Conservation (phyloP, 176 grass and related monocot species). For the Tillandsia leiboldiana region DNA sequence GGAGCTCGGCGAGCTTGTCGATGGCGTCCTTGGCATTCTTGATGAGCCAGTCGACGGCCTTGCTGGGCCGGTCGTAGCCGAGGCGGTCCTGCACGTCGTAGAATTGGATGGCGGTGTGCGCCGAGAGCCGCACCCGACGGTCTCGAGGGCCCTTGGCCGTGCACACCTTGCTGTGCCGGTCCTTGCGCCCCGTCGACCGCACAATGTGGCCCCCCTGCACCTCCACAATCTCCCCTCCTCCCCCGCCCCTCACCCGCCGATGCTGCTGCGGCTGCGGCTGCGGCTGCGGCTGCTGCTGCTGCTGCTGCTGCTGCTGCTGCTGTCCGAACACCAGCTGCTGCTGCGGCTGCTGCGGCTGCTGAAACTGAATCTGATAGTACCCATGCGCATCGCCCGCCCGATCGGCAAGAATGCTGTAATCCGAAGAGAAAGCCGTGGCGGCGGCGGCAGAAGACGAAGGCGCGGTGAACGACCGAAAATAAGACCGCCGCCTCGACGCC, state of each 20-base stretch:
- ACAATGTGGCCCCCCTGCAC: slow-evolving; percentile 22
- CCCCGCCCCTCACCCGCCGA: neutral
- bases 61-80: slow-evolving; percentile 26
- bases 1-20: slow-evolving; percentile 14
- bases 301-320: neutral
- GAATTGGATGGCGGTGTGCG: slow-evolving; percentile 26
- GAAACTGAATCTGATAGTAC: slow-evolving; percentile 51
- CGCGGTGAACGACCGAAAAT: neutral
- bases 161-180: slow-evolving; percentile 28
- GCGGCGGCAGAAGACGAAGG: slow-evolving; percentile 36
- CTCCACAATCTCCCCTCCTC: slow-evolving; percentile 22
- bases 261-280: neutral
- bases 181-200: slow-evolving; percentile 11
- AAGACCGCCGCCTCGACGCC: slow-evolving; percentile 5
- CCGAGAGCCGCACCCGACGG: slow-evolving; percentile 20
- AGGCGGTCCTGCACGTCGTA: slow-evolving; percentile 29
- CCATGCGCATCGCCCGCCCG: slow-evolving; percentile 44
- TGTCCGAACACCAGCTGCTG: too few relatives aligned
- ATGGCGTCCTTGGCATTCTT: slow-evolving; percentile 18
- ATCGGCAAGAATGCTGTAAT: slow-evolving; percentile 65
- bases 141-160: slow-evolving; percentile 21
- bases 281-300: neutral
- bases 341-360: slow-evolving; percentile 13
- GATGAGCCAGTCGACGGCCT: slow-evolving; percentile 25
- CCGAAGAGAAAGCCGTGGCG: slow-evolving; percentile 43